These are phyloP conservation scores for Neofusicoccum kwambonambiense DNA, from an alignment of 2,329 filamentous ascomycete genomes.

Conservation along the genomic window DNA sequence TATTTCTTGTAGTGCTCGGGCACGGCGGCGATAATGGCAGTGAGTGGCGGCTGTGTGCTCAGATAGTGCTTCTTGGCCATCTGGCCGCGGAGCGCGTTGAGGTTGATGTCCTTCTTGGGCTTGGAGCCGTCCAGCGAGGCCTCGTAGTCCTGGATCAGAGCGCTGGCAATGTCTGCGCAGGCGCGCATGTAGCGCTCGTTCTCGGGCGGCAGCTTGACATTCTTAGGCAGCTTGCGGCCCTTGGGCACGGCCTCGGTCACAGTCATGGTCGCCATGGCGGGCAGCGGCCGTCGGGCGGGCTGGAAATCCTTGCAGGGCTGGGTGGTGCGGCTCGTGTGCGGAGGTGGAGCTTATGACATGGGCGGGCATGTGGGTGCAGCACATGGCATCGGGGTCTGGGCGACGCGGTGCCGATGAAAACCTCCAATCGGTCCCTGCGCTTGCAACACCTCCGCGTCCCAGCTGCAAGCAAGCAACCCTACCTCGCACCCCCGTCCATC, in stretches of 20 bases:
- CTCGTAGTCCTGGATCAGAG: slow-evolving; percentile 92
- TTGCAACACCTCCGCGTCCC: slow-evolving; percentile 17
- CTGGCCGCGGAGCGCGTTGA: slow-evolving; percentile 83
- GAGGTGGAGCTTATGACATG: slow-evolving; percentile 15
- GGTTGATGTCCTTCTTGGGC: slow-evolving; percentile 81
- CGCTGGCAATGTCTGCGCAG: slow-evolving; percentile 92
- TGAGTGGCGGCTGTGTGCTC: slow-evolving; percentile 83
- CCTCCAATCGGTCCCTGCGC: slow-evolving; percentile 18
- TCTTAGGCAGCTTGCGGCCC: slow-evolving; percentile 61
- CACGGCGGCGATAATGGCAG: slow-evolving; percentile 95
- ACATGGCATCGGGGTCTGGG: slow-evolving; percentile 9
- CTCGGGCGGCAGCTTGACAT: slow-evolving; percentile 77
- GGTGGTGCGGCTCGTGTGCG: neutral
- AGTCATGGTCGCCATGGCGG: slow-evolving; percentile 63
- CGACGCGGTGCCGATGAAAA: slow-evolving; percentile 13
- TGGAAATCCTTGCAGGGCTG: neutral
- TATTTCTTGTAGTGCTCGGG: slow-evolving; percentile 99
- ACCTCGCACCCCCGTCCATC: slow-evolving; percentile 10
- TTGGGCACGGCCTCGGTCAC: slow-evolving; percentile 50
- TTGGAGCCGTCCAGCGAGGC: slow-evolving; percentile 70
- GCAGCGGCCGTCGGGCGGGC: neutral
- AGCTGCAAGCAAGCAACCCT: slow-evolving; percentile 11
- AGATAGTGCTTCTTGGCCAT: slow-evolving; percentile 91
- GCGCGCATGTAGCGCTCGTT: slow-evolving; percentile 92
- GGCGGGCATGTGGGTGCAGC: neutral